Evolutionary conservation across 495 filamentous ascomycete genomes (phyloP).

Genomic region (Annulohypoxylon maeteangense): DNA sequence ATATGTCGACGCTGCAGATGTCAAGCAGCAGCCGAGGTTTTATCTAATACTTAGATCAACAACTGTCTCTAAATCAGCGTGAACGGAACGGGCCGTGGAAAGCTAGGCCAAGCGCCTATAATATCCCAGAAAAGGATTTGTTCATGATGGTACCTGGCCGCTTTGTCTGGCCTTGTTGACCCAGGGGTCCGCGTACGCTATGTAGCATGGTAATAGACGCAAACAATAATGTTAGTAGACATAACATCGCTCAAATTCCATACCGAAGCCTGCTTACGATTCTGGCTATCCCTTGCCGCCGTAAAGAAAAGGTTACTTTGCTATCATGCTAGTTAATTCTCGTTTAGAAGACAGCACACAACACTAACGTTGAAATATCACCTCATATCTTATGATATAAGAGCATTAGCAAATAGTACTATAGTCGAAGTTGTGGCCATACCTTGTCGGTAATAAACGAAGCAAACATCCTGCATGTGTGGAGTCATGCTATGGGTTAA

Average conservation of each 20-base stretch:
- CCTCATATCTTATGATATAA: slow-evolving; percentile 13
- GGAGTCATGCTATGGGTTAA: slow-evolving; percentile 15
- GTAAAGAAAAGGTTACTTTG: slow-evolving; percentile 7
- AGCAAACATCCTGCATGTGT: slow-evolving; percentile 33
- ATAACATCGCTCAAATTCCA: slow-evolving; percentile 18
- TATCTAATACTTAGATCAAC: slow-evolving; percentile 33
- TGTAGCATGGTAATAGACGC: slow-evolving; percentile 23
- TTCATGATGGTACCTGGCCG: slow-evolving; percentile 37
- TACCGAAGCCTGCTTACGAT: slow-evolving; percentile 19
- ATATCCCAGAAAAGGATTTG: slow-evolving; percentile 35
- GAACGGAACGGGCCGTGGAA: slow-evolving; percentile 44
- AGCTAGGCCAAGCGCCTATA: slow-evolving; percentile 33
- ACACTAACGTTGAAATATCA: slow-evolving; percentile 14
- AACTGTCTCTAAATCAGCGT: slow-evolving; percentile 26
- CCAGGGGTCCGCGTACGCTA: slow-evolving; percentile 34
- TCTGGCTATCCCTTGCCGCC: slow-evolving; percentile 33
- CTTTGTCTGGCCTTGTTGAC: slow-evolving; percentile 34
- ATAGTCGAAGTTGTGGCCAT: slow-evolving; percentile 1
- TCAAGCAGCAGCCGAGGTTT: slow-evolving; percentile 18
- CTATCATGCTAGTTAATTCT: slow-evolving; percentile 14
- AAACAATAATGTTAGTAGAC: slow-evolving; percentile 24
- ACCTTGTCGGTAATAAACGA: background rate
- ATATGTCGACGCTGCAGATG: slow-evolving; percentile 29
- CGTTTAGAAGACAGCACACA: slow-evolving; percentile 27
- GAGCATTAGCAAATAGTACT: background rate